Conservation (phyloP, 805 yeast genomes). For the Kazachstania psychrophila region DNA sequence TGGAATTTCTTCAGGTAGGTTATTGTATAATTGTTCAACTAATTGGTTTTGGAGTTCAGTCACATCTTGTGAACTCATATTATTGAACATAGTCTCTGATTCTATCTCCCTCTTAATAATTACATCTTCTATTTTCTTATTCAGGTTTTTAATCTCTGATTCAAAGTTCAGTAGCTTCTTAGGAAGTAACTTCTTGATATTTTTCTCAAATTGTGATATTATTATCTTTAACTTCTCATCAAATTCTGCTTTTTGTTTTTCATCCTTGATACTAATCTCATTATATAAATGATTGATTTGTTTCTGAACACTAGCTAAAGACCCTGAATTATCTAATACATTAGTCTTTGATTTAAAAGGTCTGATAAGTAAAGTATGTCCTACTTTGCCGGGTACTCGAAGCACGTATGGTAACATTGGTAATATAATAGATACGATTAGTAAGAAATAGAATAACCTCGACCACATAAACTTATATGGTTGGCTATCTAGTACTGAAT, state of each 20-base stretch:
- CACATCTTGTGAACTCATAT: conserved; percentile 13
- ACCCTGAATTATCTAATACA: conserved; percentile 1
- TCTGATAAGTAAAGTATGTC: background rate
- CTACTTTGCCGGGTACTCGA: background rate
- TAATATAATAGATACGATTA: conserved; percentile 3
- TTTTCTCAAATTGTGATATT: conserved; percentile 27
- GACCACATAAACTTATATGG: conserved; percentile 3
- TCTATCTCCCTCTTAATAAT: background rate
- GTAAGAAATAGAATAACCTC: conserved; percentile 4
- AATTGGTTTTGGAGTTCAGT: conserved; percentile 19
- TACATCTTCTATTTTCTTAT: conserved; percentile 8
- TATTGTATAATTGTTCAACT: conserved; percentile 12
- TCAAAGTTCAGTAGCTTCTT: conserved; percentile 18
- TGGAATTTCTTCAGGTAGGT: conserved; percentile 26
- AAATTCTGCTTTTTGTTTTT: conserved; percentile 17
- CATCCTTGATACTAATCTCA: conserved; percentile 21
- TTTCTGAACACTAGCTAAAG: conserved; percentile 14
- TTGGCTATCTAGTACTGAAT: background rate
- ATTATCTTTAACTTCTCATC: conserved; percentile 25
- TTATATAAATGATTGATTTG: conserved; percentile 25
- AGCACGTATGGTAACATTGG: conserved; percentile 1
- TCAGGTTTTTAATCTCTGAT: conserved; percentile 16
- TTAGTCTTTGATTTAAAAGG: conserved; percentile 5
- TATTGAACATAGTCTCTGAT: background rate
- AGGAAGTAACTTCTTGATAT: conserved; percentile 24